These are phyloP conservation scores for Trametes cingulata DNA, from an alignment of 768 basidiomycete genomes.

Conservation along the genomic window DNA sequence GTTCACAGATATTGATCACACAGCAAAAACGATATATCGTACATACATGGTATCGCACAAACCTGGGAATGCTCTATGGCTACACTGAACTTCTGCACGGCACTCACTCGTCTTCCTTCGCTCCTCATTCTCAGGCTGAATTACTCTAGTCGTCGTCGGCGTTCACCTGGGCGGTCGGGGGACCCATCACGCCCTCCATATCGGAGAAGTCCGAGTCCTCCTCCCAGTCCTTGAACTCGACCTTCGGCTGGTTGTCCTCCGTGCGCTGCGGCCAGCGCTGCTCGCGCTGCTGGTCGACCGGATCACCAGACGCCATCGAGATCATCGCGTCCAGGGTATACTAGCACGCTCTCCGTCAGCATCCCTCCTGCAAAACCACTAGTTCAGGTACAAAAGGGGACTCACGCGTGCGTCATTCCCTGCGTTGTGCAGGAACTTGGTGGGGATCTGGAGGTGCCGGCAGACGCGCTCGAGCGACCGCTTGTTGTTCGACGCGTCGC, in stretches of 20 bases:
- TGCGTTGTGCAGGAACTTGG: slow-evolving; percentile 72
- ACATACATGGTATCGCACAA: background rate
- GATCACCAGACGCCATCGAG: slow-evolving; percentile 73
- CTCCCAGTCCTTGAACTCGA: slow-evolving; percentile 59
- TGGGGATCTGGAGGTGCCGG: slow-evolving; percentile 58
- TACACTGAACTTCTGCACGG: no score
- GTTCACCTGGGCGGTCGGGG: background rate
- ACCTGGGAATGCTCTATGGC: no score
- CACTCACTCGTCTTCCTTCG: background rate
- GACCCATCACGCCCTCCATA: slow-evolving; percentile 40
- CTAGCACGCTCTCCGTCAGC: slow-evolving; percentile 38
- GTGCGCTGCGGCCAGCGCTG: slow-evolving; percentile 76
- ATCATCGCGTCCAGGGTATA: slow-evolving; percentile 68
- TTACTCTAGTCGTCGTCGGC: background rate
- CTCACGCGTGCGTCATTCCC: slow-evolving; percentile 84
- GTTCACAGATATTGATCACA: background rate
- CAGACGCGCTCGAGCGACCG: slow-evolving; percentile 62
- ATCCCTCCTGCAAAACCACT: no score
- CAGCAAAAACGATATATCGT: background rate
- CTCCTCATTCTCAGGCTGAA: background rate
- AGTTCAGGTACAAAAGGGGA: background rate
- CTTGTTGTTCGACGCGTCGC: slow-evolving; percentile 52
- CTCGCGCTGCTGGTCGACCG: slow-evolving; percentile 74
- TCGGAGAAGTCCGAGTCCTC: slow-evolving; percentile 54
- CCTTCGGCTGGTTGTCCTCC: slow-evolving; percentile 38